Percentiles rank a stretch among this genome's conserved stretches.
Conservation (phyloP, 225 moss, liverwort and hornwort genomes). For the Rhytidiadelphus loreus region DNA sequence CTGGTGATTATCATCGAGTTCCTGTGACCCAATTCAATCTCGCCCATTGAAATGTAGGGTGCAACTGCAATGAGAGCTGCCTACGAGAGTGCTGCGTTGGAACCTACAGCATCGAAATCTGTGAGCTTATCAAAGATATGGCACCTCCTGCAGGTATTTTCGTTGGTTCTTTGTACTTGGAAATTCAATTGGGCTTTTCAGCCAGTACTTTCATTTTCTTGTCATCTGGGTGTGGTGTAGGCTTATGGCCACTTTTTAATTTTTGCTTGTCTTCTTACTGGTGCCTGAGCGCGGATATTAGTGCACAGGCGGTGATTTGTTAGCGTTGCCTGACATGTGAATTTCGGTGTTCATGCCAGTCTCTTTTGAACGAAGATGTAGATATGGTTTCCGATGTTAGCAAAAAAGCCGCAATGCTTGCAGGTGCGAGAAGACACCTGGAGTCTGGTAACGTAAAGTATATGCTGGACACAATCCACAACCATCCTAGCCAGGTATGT, state of each 20-base stretch:
- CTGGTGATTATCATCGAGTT: not conserved
- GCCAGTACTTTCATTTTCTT: not conserved
- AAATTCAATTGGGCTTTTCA: not conserved
- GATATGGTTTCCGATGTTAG: conserved; percentile 23
- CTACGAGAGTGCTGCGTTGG: conserved; percentile 54
- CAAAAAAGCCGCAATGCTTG: conserved; percentile 66
- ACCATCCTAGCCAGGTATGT: conserved; percentile 69
- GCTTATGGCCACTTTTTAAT: not conserved
- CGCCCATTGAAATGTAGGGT: conserved; percentile 21
- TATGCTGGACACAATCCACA: conserved; percentile 72
- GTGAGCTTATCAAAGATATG: conserved; percentile 89
- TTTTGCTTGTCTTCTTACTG: not conserved
- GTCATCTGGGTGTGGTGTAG: not conserved
- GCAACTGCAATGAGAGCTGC: conserved; percentile 60
- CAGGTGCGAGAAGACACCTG: conserved; percentile 72
- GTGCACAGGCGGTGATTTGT: not conserved
- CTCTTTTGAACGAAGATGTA: conserved; percentile 75
- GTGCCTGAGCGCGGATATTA: not conserved
- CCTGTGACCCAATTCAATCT: not conserved
- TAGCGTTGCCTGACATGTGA: not conserved
- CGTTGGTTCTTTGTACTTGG: not conserved
- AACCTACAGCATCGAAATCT: conserved; percentile 46
- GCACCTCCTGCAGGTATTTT: conserved; percentile 69
- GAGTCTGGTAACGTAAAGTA: conserved; percentile 88
- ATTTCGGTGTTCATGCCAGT: conserved; percentile 23